Base-by-base conservation (phyloP, 257 asterid genomes). In the Penstemon davidsonii region DNA sequence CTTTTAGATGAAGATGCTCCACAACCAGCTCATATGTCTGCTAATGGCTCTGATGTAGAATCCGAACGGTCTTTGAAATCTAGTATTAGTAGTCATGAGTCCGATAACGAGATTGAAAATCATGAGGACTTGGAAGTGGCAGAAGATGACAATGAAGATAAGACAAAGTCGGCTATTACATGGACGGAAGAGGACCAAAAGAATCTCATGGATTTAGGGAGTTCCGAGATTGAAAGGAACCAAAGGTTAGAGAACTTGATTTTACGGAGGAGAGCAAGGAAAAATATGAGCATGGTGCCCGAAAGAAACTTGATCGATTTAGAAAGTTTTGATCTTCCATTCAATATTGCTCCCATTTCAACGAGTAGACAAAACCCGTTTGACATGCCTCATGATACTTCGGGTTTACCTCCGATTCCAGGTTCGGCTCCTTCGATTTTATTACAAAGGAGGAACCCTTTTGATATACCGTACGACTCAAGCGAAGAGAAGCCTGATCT, bases 301-400 rank as follows among this genome's bases (percentile, higher is more conserved):
- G 97, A 93, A 50, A 85, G 75, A 55, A 85, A 90, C 79, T 73
- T 93, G 85, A 87, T 90, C 42, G 96, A 93, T 73, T 81, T 88
- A 37, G 97, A 93, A 38, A 78, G 83, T 39, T 71, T 64, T 53
- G 91, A 88, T 73, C 82, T 84, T 76, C 85, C 88, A 8, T 76
- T 78, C 75, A 73, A 75, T 46, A 53, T 88, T 36, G 68, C 92
- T 1, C 90, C 85, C 38, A 90, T 93, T 63, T 72, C 82, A 4
- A 90, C 95, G 0, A 43, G 81, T 11, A 83, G 91, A 59, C 80
- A 80, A 45, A 90, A 93, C 64, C 99, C 96, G 0, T 93, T 88
- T 55, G 97, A 90, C 67, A 59, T 61, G 60, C 73, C 87, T 8
- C 71, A 76, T 39, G 85, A 81, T 60, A 47, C 73, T 18, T 69